These are phyloP conservation scores for Chrysanthemum seticuspe DNA, from an alignment of 129 eudicot species.

Conservation along the genomic window DNA sequence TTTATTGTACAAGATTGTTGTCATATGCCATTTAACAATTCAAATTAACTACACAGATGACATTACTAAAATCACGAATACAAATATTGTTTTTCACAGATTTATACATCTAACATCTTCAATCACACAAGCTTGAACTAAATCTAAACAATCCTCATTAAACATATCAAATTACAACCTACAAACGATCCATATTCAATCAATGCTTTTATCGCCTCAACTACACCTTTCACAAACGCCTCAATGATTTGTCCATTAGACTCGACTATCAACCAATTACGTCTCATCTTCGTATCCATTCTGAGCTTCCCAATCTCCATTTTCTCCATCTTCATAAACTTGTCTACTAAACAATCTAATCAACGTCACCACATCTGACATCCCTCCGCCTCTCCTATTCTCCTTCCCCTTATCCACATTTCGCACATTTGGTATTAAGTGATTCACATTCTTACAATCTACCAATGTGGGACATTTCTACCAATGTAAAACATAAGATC, in stretches of 20 bases:
- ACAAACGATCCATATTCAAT: conserved; percentile 11
- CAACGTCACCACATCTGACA: conserved; percentile 24
- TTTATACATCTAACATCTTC: background rate
- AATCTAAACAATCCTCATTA: background rate
- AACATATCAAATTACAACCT: conserved; percentile 13
- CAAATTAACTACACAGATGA: too few relatives aligned
- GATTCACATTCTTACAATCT: background rate
- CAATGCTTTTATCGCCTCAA: conserved; percentile 38
- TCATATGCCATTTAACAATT: too few relatives aligned
- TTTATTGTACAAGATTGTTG: too few relatives aligned
- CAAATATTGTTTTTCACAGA: too few relatives aligned
- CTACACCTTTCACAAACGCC: conserved; percentile 63
- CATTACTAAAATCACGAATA: too few relatives aligned
- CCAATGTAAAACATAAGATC: too few relatives aligned
- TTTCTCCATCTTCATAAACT: conserved; percentile 78
- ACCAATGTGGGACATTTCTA: too few relatives aligned
- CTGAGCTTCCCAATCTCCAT: conserved; percentile 45
- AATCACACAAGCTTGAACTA: conserved; percentile 1
- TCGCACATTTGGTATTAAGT: too few relatives aligned
- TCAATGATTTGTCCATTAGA: conserved; percentile 72
- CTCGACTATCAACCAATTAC: conserved; percentile 35
- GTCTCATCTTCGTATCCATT: too few relatives aligned
- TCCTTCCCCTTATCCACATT: too few relatives aligned
- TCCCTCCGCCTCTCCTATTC: too few relatives aligned
- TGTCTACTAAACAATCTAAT: conserved; percentile 63